Conservation (phyloP, 2,329 filamentous ascomycete species). For the Hypoxylon sp. region DNA sequence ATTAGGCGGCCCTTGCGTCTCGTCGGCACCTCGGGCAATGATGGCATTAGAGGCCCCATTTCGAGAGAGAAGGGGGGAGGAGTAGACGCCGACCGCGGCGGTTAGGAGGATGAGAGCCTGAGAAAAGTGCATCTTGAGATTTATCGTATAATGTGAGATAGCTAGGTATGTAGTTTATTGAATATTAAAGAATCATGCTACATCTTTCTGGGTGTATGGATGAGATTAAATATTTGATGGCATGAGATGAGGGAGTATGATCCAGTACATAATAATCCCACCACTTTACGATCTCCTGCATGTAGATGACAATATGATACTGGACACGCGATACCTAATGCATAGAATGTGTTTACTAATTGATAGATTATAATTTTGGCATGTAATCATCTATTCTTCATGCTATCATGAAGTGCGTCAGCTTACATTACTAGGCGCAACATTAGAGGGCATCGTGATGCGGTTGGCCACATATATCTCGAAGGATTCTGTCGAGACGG, state of each 20-base stretch:
- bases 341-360: background rate
- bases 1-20: slow-evolving; percentile 4
- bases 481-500: no score
- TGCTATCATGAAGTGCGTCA: no score
- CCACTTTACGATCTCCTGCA: background rate
- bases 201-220: background rate
- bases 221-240: background rate
- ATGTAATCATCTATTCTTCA: no score
- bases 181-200: no score
- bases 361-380: background rate
- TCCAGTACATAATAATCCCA: background rate
- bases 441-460: no score
- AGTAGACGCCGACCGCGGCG: background rate
- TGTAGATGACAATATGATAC: background rate
- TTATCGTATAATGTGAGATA: no score
- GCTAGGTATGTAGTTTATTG: no score
- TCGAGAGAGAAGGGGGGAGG: background rate
- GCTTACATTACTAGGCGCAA: no score
- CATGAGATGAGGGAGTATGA: background rate
- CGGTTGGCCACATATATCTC: no score
- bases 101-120: slow-evolving; percentile 9
- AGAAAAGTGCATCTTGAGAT: background rate
- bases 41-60: slow-evolving; percentile 2
- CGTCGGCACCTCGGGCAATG: background rate
- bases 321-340: background rate